A percentile compares a stretch with the other conserved stretches of the same genome.
Evolutionary conservation across 805 yeast genomes (phyloP).

Genomic region (Groenewaldozyma salmanticensis): DNA sequence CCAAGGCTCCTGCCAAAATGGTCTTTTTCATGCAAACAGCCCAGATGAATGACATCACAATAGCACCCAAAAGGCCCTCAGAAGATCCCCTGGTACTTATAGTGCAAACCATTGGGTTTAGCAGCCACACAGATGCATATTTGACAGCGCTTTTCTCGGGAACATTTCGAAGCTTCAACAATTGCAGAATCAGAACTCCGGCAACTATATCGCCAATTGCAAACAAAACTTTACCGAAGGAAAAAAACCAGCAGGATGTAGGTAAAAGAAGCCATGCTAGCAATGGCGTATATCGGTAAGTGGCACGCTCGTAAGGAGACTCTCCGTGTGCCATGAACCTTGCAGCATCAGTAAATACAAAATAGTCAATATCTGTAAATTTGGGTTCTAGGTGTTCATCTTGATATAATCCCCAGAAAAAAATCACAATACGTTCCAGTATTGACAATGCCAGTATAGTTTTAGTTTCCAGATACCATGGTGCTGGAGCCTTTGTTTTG

Average conservation of each 20-base stretch:
- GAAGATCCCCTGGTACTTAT: conserved; percentile 91
- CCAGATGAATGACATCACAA: conserved; percentile 48
- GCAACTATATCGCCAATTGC: conserved; percentile 71
- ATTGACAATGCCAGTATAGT: conserved; percentile 19
- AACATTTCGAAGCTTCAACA: conserved; percentile 28
- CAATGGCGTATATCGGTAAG: conserved; percentile 89
- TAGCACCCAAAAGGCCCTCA: conserved; percentile 76
- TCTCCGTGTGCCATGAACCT: conserved; percentile 47
- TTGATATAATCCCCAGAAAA: conserved; percentile 76
- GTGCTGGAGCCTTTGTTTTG: not conserved
- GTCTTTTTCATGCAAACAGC: conserved; percentile 33
- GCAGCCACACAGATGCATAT: conserved; percentile 63
- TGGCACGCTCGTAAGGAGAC: conserved; percentile 77
- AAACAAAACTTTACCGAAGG: conserved; percentile 75
- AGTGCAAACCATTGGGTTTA: conserved; percentile 91
- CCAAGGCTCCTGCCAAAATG: conserved; percentile 35
- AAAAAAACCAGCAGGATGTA: conserved; percentile 38
- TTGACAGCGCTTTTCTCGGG: conserved; percentile 29
- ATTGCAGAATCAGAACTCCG: conserved; percentile 48
- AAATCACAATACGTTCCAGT: conserved; percentile 46
- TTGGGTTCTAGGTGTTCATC: conserved; percentile 69
- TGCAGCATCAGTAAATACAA: conserved; percentile 91
- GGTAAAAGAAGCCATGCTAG: conserved; percentile 78
- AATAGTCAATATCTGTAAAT: conserved; percentile 90
- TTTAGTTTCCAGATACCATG: conserved; percentile 8